These are phyloP conservation scores for Heterobasidion parviporum DNA, from an alignment of 1,284 basidiomycete species.

Conservation along the genomic window DNA sequence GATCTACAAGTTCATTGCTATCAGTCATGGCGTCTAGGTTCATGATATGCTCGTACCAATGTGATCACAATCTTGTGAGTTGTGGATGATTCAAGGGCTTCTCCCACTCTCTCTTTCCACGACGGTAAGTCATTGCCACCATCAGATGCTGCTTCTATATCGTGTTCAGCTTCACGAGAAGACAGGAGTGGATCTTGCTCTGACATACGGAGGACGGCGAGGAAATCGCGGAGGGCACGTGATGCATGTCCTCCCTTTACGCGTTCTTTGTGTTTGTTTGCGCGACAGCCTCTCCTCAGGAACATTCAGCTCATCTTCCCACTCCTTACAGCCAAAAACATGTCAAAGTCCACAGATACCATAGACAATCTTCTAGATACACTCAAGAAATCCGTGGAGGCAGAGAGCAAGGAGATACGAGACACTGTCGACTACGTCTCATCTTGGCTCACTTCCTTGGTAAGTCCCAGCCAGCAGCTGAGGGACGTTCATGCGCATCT, in stretches of 20 bases:
- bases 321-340: too few relatives aligned
- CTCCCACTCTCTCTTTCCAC: constrained; percentile 32
- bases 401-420: constrained; percentile 10
- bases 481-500: not conserved
- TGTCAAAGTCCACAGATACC: too few relatives aligned
- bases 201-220: constrained; percentile 21
- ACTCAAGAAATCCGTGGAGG: constrained; percentile 8
- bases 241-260: not conserved
- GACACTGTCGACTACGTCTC: constrained; percentile 8
- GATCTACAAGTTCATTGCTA: constrained; percentile 32
- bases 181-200: constrained; percentile 52
- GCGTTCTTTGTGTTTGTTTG: not conserved
- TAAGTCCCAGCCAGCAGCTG: not conserved
- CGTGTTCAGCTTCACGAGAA: constrained; percentile 14
- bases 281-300: too few relatives aligned
- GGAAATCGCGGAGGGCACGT: not conserved
- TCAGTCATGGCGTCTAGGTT: constrained; percentile 2
- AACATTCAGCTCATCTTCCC: too few relatives aligned
- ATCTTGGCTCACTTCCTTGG: constrained; percentile 5
- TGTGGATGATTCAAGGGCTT: constrained; percentile 41
- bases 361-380: too few relatives aligned
- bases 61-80: constrained; percentile 54
- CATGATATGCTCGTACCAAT: constrained; percentile 36
- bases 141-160: constrained; percentile 13
- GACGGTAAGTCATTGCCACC: constrained; percentile 5